Evolutionary conservation across 2,329 filamentous ascomycete genomes (phyloP).

Genomic region (Trichoderma oligosporum): DNA sequence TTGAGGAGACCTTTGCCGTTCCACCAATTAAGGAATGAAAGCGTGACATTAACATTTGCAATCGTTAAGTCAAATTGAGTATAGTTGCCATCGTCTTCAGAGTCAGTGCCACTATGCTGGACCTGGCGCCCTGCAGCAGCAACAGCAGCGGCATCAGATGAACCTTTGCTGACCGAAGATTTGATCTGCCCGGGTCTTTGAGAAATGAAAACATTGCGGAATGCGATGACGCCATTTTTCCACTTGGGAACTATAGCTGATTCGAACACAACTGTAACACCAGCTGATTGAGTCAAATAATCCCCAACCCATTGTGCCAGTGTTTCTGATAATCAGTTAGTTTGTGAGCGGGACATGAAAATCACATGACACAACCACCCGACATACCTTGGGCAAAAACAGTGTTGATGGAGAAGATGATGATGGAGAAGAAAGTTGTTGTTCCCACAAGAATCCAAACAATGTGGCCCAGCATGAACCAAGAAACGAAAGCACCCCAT

Average conservation of each 20-base stretch:
- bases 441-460: constrained; percentile 96
- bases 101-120: constrained; percentile 35
- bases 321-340: constrained; percentile 61
- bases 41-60: constrained; percentile 89
- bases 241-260: constrained; percentile 96
- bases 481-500: constrained; percentile 89
- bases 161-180: constrained; percentile 88
- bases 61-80: constrained; percentile 96
- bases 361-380: neutral
- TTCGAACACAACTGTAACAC: constrained; percentile 92
- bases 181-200: constrained; percentile 77
- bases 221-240: constrained; percentile 91
- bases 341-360: neutral
- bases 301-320: constrained; percentile 91
- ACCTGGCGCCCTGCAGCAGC: constrained; percentile 63
- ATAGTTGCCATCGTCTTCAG: constrained; percentile 84
- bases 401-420: constrained; percentile 90
- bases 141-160: constrained; percentile 78
- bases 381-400: constrained; percentile 82
- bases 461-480: constrained; percentile 89
- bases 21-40: constrained; percentile 99
- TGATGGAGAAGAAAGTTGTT: constrained; percentile 90
- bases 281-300: constrained; percentile 90
- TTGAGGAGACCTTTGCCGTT: constrained; percentile 89
- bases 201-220: constrained; percentile 95